Evolutionary conservation across 2,329 filamentous ascomycete species (phyloP).

Genomic region (Herpomyces periplanetae): DNA sequence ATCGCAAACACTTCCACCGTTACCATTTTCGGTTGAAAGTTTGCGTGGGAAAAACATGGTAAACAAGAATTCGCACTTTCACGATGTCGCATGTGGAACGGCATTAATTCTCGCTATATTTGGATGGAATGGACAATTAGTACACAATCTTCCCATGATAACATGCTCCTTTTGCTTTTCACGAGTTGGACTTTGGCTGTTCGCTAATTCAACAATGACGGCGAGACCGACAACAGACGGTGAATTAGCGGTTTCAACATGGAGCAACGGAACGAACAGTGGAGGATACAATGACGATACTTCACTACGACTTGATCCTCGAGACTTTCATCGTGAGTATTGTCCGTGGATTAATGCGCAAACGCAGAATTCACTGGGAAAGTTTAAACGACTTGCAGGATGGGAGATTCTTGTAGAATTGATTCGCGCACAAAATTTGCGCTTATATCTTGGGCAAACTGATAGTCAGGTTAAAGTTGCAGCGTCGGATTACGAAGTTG

Average conservation of each 20-base stretch:
- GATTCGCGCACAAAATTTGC: no score
- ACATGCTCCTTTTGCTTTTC: constrained; percentile 57
- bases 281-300: constrained; percentile 13
- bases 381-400: no score
- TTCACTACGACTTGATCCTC: constrained; percentile 21
- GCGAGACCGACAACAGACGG: no score
- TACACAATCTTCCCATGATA: constrained; percentile 25
- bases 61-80: constrained; percentile 24
- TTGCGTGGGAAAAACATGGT: constrained; percentile 10
- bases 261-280: constrained; percentile 17
- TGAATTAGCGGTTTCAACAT: constrained; percentile 14
- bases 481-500: no score
- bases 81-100: constrained; percentile 31
- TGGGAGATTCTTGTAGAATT: no score
- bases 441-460: no score
- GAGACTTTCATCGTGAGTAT: constrained; percentile 38
- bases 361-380: no score
- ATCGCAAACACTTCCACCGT: no score
- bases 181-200: constrained; percentile 71
- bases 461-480: no score
- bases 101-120: constrained; percentile 8
- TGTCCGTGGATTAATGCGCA: constrained; percentile 33
- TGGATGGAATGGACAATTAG: constrained; percentile 13
- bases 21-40: constrained; percentile 3
- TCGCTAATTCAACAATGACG: no score